Base-by-base conservation (phyloP, 139 green algal species). In the Coelastrella sp. region DNA sequence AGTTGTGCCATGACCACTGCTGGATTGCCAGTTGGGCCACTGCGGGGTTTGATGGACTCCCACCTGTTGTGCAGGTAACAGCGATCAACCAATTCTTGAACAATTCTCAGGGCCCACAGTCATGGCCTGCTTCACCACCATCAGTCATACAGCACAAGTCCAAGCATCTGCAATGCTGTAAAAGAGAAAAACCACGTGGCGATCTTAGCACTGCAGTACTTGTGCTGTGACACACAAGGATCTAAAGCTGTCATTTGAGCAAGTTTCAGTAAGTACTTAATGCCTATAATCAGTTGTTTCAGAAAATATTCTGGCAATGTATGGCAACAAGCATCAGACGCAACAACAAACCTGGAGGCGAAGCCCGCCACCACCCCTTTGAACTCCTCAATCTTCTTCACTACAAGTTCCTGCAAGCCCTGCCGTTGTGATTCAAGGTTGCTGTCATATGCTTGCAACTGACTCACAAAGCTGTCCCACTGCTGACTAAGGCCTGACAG, bases 381-480 rank as follows among this genome's bases (percentile, higher is more conserved):
- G 82, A 97, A 95, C 22, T 97, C 96, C 5, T 94, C 93, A n/a
- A 96, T 58, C 84, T 95, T 92, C 78, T 90, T 88, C 6, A 8
- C 22, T 59, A 93, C 68, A 79, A 86, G 81, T 22, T 83, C 87
- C 58, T 93, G 94, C 83, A 98, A 93, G 89, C 94, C 84, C 20
- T 75, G 66, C 91, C 96, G 95, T 87, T 97, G 94, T 82, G 95
- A 91, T 89, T 96, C 94, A 35, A 97, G 90, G 85, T 96, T 92
- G 3, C 82, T 90, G 72, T 97, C 95, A 82, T 94, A 95, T 92
- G 96, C 87, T 68, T 81, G 93, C 81, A 98, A 91, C 92, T 96
- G 92, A 12, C 90, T 92, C 20, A 93, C 95, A 90, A 97, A 96
- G 35, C 85, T 85, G 65, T 98, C 96, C 96, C 96, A 98, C 9